Conservation (phyloP, 2,329 filamentous ascomycete genomes). For the Ophiognomonia clavigignenti-juglandacearum region DNA sequence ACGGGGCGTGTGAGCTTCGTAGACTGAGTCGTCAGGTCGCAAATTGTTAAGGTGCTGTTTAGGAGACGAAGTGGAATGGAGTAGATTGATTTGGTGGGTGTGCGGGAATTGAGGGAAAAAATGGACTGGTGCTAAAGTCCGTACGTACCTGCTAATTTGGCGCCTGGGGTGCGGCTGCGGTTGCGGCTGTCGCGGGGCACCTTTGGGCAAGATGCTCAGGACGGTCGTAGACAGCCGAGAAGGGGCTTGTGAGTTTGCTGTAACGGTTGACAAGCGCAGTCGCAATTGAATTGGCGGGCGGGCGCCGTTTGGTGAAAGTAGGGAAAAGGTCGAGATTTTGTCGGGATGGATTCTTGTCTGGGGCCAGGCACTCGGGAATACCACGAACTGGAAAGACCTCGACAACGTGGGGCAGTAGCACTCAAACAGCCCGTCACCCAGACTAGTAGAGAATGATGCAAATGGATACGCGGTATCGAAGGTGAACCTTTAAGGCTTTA, state of each 20-base stretch:
- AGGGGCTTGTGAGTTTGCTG: too few relatives aligned
- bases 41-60: not conserved
- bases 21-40: not conserved
- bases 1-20: conserved; percentile 5
- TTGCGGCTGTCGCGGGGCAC: too few relatives aligned
- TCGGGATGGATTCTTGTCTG: not conserved
- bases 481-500: too few relatives aligned
- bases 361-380: not conserved
- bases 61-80: not conserved
- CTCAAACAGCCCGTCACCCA: too few relatives aligned
- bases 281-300: not conserved
- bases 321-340: not conserved
- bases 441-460: conserved; percentile 1
- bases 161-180: not conserved
- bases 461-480: conserved; percentile 4
- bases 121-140: too few relatives aligned
- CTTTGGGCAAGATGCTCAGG: too few relatives aligned
- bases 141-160: not conserved
- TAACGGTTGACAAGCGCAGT: too few relatives aligned
- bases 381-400: conserved; percentile 1
- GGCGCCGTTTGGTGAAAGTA: not conserved
- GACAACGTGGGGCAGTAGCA: not conserved
- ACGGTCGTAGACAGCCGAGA: too few relatives aligned
- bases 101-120: too few relatives aligned
- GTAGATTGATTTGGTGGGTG: not conserved